A percentile compares a stretch with the other conserved stretches of the same genome.
Evolutionary conservation across 139 green algal species (phyloP).

Genomic region (Picochlorum costavermella): DNA sequence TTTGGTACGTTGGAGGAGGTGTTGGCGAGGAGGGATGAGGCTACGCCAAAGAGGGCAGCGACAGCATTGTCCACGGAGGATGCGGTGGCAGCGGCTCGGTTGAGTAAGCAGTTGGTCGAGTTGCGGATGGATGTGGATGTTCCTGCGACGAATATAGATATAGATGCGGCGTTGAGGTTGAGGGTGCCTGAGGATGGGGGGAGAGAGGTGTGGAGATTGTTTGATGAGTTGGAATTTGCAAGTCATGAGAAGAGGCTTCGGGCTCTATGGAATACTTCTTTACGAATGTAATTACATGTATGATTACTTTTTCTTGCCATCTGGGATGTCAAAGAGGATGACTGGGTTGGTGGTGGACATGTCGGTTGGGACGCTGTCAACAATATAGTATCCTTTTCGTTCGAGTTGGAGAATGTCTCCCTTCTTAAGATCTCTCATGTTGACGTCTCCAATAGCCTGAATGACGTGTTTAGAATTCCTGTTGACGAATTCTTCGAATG

Average conservation of each 20-base stretch:
- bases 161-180: conserved; percentile 25
- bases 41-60: conserved; percentile 10
- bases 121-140: conserved; percentile 41
- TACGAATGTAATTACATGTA: neutral
- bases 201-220: conserved; percentile 4
- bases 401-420: conserved; percentile 94
- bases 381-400: conserved; percentile 95
- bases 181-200: conserved; percentile 20
- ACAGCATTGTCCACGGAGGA: conserved; percentile 2
- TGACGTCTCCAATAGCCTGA: conserved; percentile 76
- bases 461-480: conserved; percentile 35
- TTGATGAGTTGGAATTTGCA: conserved; percentile 29
- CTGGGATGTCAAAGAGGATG: conserved; percentile 88
- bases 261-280: conserved; percentile 18
- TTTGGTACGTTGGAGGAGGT: conserved; percentile 30
- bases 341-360: conserved; percentile 46
- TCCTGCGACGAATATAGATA: conserved; percentile 19
- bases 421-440: conserved; percentile 86
- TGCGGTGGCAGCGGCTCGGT: conserved; percentile 30
- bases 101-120: conserved; percentile 46
- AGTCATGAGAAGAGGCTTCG: conserved; percentile 20
- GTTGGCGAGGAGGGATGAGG: neutral
- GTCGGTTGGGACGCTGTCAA: conserved; percentile 62
- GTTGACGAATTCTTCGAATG: conserved; percentile 73
- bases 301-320: conserved; percentile 43